Evolutionary conservation across 768 basidiomycete genomes (phyloP).

Genomic region (Tulasnella sp.): DNA sequence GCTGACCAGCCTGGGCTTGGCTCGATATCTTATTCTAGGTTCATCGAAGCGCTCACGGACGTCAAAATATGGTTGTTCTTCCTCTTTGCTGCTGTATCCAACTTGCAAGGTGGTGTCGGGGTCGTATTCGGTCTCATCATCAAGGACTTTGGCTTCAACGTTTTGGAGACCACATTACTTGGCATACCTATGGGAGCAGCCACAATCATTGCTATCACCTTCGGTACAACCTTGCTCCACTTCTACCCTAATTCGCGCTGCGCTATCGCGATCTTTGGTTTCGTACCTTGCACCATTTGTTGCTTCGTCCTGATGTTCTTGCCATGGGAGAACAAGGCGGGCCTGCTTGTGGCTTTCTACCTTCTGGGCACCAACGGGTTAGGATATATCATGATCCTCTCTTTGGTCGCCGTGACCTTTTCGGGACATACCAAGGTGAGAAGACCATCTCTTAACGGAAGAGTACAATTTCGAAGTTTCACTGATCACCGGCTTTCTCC

Average conservation of each 20-base stretch:
- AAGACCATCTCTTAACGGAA: too few species aligned
- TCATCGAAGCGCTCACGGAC: constrained; percentile 38
- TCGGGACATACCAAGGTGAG: constrained; percentile 35
- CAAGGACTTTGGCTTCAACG: constrained; percentile 35
- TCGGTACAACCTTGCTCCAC: constrained; percentile 2
- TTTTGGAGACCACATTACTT: constrained; percentile 34
- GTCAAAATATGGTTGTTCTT: constrained; percentile 36
- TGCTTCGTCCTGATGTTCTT: constrained; percentile 32
- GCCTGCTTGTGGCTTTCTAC: constrained; percentile 29
- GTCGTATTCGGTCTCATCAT: constrained; percentile 37
- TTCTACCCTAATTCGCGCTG: constrained; percentile 24
- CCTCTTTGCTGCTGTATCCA: constrained; percentile 28
- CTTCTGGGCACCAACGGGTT: constrained; percentile 1
- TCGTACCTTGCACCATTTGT: constrained; percentile 11
- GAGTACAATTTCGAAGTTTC: background rate
- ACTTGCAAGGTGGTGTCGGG: constrained; percentile 39
- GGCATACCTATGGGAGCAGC: constrained; percentile 29
- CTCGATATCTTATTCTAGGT: constrained; percentile 16
- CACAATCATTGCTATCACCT: constrained; percentile 14
- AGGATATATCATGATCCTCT: constrained; percentile 30
- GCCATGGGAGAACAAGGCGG: constrained; percentile 30
- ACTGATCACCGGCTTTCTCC: background rate
- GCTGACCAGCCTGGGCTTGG: too few species aligned
- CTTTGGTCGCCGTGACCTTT: constrained; percentile 8
- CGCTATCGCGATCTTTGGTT: constrained; percentile 23